A percentile compares a stretch with the other conserved stretches of the same genome.
Conservation (phyloP, 73 alveolate genomes). For the Paramecium tetraurelia region DNA sequence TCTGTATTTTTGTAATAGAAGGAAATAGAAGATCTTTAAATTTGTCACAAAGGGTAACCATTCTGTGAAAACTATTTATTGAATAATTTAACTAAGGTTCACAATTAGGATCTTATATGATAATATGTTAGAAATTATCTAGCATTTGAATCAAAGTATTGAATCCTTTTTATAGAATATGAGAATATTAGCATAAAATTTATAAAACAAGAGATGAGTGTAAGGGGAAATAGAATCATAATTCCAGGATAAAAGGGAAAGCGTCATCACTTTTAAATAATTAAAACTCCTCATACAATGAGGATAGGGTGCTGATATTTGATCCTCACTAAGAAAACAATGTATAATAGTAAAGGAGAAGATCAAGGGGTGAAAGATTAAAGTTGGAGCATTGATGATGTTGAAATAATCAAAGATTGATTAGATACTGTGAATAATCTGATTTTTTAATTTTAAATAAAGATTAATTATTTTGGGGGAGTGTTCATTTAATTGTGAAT, state of each 20-base stretch:
- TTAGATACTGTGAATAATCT: background rate
- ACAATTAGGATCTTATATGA: too few relatives aligned
- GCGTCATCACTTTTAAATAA: background rate
- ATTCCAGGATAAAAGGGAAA: background rate
- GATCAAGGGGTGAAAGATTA: background rate
- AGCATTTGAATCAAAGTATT: too few relatives aligned
- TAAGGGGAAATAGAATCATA: background rate
- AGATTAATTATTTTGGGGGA: background rate
- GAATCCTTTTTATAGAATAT: too few relatives aligned
- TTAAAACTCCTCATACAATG: background rate
- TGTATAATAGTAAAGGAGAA: background rate
- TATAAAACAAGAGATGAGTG: background rate
- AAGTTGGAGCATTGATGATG: background rate
- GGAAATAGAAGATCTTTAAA: too few relatives aligned
- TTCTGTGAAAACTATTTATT: too few relatives aligned
- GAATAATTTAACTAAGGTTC: too few relatives aligned
- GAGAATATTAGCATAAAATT: too few relatives aligned
- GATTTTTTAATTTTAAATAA: background rate
- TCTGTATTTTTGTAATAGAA: too few relatives aligned
- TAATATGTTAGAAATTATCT: too few relatives aligned
- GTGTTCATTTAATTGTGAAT: background rate
- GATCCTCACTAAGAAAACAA: background rate
- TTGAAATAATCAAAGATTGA: background rate
- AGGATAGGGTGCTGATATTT: background rate
- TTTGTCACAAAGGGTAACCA: too few relatives aligned